Evolutionary conservation across 2,329 filamentous ascomycete species (phyloP), one percentile per base, ranked within the genome.

Genomic region (Diaporthe aspalathi): DNA sequence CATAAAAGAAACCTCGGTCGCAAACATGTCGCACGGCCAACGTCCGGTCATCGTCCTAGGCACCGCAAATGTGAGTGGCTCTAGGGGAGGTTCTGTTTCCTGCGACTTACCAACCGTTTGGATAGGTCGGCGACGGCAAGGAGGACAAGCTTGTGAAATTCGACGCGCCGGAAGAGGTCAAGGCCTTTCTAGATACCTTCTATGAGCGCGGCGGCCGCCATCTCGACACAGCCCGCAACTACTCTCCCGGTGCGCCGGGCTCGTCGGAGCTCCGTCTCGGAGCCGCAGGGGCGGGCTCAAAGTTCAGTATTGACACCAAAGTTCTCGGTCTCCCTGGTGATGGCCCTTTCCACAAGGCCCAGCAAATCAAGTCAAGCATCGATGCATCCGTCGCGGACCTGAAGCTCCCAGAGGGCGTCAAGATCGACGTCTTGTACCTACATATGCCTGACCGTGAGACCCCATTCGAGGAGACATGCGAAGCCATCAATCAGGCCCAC

Each of bases 401-500:
- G 1, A 76, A 78, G 16, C 52, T 73, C 14, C 53, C 65, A 6
- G 24, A 50, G 4, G 54, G 11, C 27, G 47, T 45, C 27, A 63
- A 35, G 56, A 12, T 65, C 5, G 62, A 71, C 5, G 49, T 53
- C 62, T 49, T 49, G 49, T 71, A 71, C 11, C 32, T 71, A 38
- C 69, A 71, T 11, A 0, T 67, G 16, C 69, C 63, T 24, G 82
- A 84, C 71, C 84, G 87, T 3, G 84, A 83, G 0, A 84, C 89
- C 0, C 88, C 88, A 0, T 93, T 93, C 74, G 86, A 87, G n/a
- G 89, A 93, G 77, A 93, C 92, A 0, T 81, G 93, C 3, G 84
- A 87, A 73, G 89, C 86, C 3, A 84, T 90, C 56, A 86, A 94
- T 77, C 86, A 92, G 76, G 78, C 94, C 53, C 89, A 93, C 80